These are phyloP conservation scores for Penicillium sclerotigenum DNA, from an alignment of 2,329 filamentous ascomycete species.

Conservation along the genomic window DNA sequence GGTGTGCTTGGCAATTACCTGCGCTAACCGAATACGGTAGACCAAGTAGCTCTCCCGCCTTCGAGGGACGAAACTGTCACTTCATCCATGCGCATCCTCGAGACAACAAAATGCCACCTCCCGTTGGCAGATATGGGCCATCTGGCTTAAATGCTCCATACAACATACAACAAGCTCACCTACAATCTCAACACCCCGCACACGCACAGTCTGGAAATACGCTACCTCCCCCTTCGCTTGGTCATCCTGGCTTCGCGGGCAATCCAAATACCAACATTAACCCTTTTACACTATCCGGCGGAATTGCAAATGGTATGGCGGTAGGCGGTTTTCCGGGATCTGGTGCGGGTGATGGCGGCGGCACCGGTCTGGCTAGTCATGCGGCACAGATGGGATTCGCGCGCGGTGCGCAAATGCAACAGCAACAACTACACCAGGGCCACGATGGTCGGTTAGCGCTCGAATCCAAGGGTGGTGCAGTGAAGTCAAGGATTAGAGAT, in stretches of 20 bases:
- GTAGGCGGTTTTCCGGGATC: constrained; percentile 56
- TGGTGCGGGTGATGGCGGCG: constrained; percentile 54
- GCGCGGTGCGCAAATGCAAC: constrained; percentile 66
- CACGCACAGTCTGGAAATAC: constrained; percentile 47
- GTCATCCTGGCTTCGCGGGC: constrained; percentile 65
- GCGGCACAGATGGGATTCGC: constrained; percentile 85
- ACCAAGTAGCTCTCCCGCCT: constrained; percentile 27
- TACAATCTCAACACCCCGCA: constrained; percentile 38
- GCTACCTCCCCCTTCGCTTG: constrained; percentile 57
- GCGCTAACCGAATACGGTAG: constrained; percentile 34
- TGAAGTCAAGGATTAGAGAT: constrained; percentile 81
- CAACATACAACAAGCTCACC: constrained; percentile 48
- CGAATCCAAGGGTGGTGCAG: constrained; percentile 55
- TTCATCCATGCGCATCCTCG: constrained; percentile 15
- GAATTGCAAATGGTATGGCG: constrained; percentile 54
- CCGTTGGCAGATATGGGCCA: constrained; percentile 57
- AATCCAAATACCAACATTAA: constrained; percentile 66
- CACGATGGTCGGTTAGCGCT: constrained; percentile 55
- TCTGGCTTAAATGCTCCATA: constrained; percentile 60
- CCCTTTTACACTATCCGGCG: constrained; percentile 57
- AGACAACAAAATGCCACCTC: constrained; percentile 53
- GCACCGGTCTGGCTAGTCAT: constrained; percentile 76
- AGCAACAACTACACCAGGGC: constrained; percentile 50
- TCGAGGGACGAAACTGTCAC: constrained; percentile 26
- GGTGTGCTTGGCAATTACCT: constrained; percentile 28